phyloP scores from a whole-genome alignment of 345 rosid species.

The Citrus sinensis region DVS_A1.0 CM039163.1:14741001-14741500 shows the following conservation, averaged over 20 bases:
- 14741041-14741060: constrained; percentile 50
- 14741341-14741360: constrained; percentile 96
- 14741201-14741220: constrained; percentile 53
- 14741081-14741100: constrained; percentile 7
- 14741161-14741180: background rate
- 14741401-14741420: constrained; percentile 79
- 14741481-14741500: background rate
- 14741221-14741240: constrained; percentile 88
- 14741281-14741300: constrained; percentile 77
- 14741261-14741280: constrained; percentile 95
- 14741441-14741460: constrained; percentile 49
- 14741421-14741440: constrained; percentile 81
- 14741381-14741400: constrained; percentile 96
- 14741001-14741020: constrained; percentile 92
- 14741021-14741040: constrained; percentile 81
- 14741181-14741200: background rate
- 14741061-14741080: no score
- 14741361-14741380: constrained; percentile 98
- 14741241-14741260: constrained; percentile 95
- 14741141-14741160: background rate
- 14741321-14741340: constrained; percentile 94
- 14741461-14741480: constrained; percentile 5
- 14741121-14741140: background rate
- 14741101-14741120: constrained; percentile 10
- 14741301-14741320: constrained; percentile 96